Conservation (phyloP, 345 rosid species). For the Heritiera fomes region DNA sequence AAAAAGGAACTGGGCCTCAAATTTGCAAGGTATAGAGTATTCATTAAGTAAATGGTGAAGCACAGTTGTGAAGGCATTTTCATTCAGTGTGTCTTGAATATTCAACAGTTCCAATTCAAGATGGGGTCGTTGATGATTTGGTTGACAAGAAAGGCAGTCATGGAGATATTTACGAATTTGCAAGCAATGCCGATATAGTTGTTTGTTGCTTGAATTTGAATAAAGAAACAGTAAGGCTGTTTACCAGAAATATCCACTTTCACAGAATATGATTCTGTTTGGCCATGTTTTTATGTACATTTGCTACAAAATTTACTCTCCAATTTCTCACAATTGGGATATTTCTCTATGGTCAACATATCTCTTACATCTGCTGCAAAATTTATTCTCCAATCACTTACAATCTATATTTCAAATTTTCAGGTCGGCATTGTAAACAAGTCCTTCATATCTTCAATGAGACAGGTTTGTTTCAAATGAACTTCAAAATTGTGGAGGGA, state of each 20-base stretch:
- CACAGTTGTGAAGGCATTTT: constrained; percentile 21
- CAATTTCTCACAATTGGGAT: constrained; percentile 20
- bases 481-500: background rate
- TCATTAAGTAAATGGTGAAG: constrained; percentile 17
- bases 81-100: constrained; percentile 27
- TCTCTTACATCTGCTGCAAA: background rate
- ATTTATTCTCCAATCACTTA: constrained; percentile 17
- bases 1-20: constrained; percentile 65
- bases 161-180: constrained; percentile 65
- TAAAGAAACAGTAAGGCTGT: constrained; percentile 67
- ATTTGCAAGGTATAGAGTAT: constrained; percentile 39
- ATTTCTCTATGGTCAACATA: background rate
- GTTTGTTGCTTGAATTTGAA: constrained; percentile 68
- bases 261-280: background rate
- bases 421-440: constrained; percentile 72
- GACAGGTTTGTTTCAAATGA: constrained; percentile 41
- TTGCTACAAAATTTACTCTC: background rate
- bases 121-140: constrained; percentile 34
- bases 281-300: background rate
- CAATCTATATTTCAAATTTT: constrained; percentile 18
- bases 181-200: constrained; percentile 67
- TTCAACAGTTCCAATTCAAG: constrained; percentile 33
- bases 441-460: constrained; percentile 70
- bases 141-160: constrained; percentile 85
- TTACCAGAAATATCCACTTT: background rate